Evolutionary conservation across 2,329 filamentous ascomycete genomes (phyloP), one percentile per base, ranked within the genome.

Genomic region (Nannizzia gypsea): DNA sequence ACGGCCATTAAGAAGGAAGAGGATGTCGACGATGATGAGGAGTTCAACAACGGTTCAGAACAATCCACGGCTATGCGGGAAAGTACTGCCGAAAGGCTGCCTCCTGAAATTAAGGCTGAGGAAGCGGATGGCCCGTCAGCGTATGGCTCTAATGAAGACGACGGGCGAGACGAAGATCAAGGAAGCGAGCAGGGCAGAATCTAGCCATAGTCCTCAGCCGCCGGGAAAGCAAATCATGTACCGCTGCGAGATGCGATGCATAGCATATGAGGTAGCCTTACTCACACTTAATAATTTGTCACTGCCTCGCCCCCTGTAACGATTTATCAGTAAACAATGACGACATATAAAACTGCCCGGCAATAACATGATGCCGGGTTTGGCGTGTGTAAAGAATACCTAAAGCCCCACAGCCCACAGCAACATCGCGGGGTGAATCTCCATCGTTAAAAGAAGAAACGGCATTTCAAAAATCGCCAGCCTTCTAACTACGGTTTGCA

Each of bases 91-190:
- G 24, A 13, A 26, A 36, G 50, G 15, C 6, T 9, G 28, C 8
- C 28, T 6, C 50, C 26, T 5, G 50, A 36, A 20, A 54, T 54
- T 3, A 54, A 54, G 26, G 50, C 20, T 52, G 59, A 36, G 63
- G 56, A 62, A 44, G 59, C 59, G 22, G 54, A 50, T n/a, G 44
- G 40, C 15, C 42, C 38, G 22, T 36, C 54, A 20, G 44, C 54
- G n/a, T 42, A 28, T n/a, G 17, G 8, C 40, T 46, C 62, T 63
- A 59, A 57, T 56, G 60, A 60, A 58, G 56, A 40, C 57, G 54
- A 50, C 6, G 38, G 55, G 5, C 54, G 11, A 17, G 44, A 52
- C 1, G 54, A 40, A 36, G 50, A 20, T 34, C 50, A 54, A 26
- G 28, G 24, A 31, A 54, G 50, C 15, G 50, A 54, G 50, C 17